phyloP scores from a whole-genome alignment of 805 yeast species.

The Candida nanaspora region DNA sequence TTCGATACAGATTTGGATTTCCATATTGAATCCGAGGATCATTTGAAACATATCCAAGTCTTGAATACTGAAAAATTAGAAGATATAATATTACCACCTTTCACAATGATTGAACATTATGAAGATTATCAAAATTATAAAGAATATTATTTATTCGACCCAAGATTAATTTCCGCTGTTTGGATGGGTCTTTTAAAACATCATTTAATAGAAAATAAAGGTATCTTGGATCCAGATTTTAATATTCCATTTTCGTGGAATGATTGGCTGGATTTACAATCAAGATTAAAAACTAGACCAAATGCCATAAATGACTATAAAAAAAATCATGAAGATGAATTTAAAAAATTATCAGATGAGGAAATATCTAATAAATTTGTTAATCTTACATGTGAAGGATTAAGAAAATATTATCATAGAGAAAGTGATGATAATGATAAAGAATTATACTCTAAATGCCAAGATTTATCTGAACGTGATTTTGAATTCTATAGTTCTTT shows the following conservation, averaged over 20 bases:
- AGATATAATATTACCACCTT: slow-evolving; percentile 57
- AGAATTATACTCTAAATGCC: slow-evolving; percentile 3
- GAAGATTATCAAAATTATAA: not conserved
- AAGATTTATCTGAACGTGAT: slow-evolving; percentile 9
- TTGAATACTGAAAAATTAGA: slow-evolving; percentile 25
- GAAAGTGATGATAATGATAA: slow-evolving; percentile 5
- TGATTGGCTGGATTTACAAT: slow-evolving; percentile 21
- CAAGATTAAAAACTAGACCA: slow-evolving; percentile 8
- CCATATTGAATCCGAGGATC: slow-evolving; percentile 7
- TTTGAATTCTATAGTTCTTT: not conserved
- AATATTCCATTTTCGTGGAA: slow-evolving; percentile 27
- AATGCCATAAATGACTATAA: not conserved
- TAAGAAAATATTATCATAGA: slow-evolving; percentile 9
- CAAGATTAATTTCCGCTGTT: slow-evolving; percentile 25
- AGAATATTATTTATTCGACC: slow-evolving; percentile 17
- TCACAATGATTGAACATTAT: slow-evolving; percentile 9
- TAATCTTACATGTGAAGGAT: slow-evolving; percentile 12
- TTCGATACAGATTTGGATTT: too few relatives aligned
- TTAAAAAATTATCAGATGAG: slow-evolving; percentile 4
- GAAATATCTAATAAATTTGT: slow-evolving; percentile 3
- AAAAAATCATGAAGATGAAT: not conserved
- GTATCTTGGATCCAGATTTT: slow-evolving; percentile 15
- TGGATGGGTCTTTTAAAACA: slow-evolving; percentile 13
- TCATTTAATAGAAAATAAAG: slow-evolving; percentile 12
- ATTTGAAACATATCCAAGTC: slow-evolving; percentile 7